Percentiles rank a stretch among this genome's conserved stretches.
These are phyloP conservation scores for Pseudisothecium myosuroides DNA, from an alignment of 225 moss, liverwort and hornwort genomes.

Conservation along the genomic window DNA sequence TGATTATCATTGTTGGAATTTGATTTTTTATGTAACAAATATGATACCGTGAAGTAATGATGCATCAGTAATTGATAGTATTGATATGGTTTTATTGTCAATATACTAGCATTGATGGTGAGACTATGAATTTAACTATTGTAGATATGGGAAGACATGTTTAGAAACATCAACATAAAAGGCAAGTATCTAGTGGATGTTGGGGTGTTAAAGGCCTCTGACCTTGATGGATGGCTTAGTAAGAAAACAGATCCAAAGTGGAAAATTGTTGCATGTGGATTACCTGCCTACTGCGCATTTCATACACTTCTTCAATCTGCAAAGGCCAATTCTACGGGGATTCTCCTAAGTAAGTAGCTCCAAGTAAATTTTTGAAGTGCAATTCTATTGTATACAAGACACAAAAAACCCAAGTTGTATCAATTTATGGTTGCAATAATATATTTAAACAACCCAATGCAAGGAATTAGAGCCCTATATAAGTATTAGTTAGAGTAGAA, in stretches of 20 bases:
- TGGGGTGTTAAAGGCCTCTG: conserved; percentile 38
- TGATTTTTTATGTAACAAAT: not conserved
- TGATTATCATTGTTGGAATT: not conserved
- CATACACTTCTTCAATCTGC: conserved; percentile 50
- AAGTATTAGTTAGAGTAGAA: not conserved
- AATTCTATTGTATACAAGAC: not conserved
- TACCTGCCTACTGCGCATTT: conserved; percentile 46
- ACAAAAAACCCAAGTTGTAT: not conserved
- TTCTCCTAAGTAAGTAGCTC: conserved; percentile 49
- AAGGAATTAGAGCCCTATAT: not conserved
- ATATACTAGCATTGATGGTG: not conserved
- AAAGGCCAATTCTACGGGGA: conserved; percentile 39
- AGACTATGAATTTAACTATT: not conserved
- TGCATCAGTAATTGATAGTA: not conserved
- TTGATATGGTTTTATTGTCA: not conserved
- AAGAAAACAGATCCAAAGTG: conserved; percentile 44
- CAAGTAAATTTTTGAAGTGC: not conserved
- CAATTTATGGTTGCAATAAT: not conserved
- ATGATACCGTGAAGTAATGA: not conserved
- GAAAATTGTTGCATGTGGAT: conserved; percentile 47
- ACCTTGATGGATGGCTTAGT: conserved; percentile 48
- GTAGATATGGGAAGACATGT: conserved; percentile 74
- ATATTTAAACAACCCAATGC: not conserved
- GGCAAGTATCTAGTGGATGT: conserved; percentile 41
- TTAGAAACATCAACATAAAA: conserved; percentile 31